Conservation (phyloP, 176 grass and related monocot genomes). For the Phoenix roebelenii region DNA sequence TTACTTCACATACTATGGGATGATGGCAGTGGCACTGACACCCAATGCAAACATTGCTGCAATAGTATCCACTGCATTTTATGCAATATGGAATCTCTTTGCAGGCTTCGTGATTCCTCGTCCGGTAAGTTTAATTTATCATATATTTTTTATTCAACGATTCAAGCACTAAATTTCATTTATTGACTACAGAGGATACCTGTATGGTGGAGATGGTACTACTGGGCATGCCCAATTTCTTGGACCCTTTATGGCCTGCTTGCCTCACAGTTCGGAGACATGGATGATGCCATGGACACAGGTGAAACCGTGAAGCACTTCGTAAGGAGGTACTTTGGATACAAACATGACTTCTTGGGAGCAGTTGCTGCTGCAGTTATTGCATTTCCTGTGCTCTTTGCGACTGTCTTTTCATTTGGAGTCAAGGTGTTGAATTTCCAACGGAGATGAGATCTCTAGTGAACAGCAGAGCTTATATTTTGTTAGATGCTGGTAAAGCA, state of each 20-base stretch:
- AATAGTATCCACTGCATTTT: constrained; percentile 14
- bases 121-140: constrained; percentile 7
- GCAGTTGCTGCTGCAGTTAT: constrained; percentile 7
- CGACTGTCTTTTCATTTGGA: constrained; percentile 3
- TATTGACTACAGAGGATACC: constrained; percentile 18
- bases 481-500: no score
- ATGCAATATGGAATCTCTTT: constrained; percentile 21
- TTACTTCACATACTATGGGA: constrained; percentile 15
- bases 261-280: constrained; percentile 25
- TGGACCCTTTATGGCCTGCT: constrained; percentile 24
- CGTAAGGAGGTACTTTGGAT: constrained; percentile 9
- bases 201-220: constrained; percentile 32
- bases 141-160: not conserved
- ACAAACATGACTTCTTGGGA: constrained; percentile 12
- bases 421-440: constrained; percentile 21
- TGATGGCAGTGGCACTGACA: constrained; percentile 16
- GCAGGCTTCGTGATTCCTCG: constrained; percentile 10
- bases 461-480: no score
- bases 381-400: constrained; percentile 9
- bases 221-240: constrained; percentile 22
- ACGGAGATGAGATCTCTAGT: constrained; percentile 1
- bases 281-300: not conserved
- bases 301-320: not conserved
- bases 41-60: constrained; percentile 11
- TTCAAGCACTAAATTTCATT: not conserved